Conservation (phyloP, 345 rosid species). For the Cardiospermum halicacabum region DNA sequence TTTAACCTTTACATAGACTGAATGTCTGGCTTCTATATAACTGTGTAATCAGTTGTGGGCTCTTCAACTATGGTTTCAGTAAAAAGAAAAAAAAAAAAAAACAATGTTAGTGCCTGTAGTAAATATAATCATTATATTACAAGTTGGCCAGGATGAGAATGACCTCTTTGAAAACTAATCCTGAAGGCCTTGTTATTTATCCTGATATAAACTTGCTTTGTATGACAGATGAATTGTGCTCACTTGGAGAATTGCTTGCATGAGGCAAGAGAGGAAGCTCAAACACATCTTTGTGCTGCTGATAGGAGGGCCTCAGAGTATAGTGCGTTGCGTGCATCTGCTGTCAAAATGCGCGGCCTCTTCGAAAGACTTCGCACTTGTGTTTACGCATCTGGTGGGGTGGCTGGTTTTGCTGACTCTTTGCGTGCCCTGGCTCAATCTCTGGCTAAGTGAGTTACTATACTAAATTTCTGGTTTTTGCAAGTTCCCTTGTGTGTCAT, state of each 20-base stretch:
- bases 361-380: conserved; percentile 74
- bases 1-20: neutral
- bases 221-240: conserved; percentile 88
- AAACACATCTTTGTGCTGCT: conserved; percentile 92
- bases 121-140: neutral
- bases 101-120: neutral
- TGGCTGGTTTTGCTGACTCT: conserved; percentile 74
- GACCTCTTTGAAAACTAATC: conserved; percentile 1
- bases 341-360: conserved; percentile 78
- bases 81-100: too few relatives aligned
- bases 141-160: neutral
- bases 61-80: neutral
- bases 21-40: neutral
- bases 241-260: conserved; percentile 97
- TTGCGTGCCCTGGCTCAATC: conserved; percentile 79
- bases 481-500: neutral
- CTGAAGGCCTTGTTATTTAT: neutral
- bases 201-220: neutral
- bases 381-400: conserved; percentile 58
- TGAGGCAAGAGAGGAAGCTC: conserved; percentile 98
- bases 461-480: conserved; percentile 4
- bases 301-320: conserved; percentile 87
- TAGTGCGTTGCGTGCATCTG: conserved; percentile 71
- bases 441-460: conserved; percentile 68
- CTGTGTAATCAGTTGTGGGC: neutral